phyloP scores from a whole-genome alignment of 371 early-diverging fungal genomes.

The Dipsacomyces acuminosporus region DNA sequence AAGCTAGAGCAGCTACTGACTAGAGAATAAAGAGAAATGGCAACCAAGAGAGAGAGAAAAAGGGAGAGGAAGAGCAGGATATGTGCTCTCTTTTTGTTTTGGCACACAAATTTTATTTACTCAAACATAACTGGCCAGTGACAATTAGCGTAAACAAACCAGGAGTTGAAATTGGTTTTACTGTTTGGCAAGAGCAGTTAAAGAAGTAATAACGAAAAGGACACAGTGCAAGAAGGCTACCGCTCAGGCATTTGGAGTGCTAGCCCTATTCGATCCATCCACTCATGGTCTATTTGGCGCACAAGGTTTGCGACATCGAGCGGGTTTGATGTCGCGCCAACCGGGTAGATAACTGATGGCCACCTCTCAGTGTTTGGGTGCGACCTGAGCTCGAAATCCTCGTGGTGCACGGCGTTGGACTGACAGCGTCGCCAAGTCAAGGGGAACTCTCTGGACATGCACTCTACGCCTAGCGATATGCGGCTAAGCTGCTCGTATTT shows the following conservation, averaged over 20 bases:
- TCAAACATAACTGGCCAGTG: too few species aligned
- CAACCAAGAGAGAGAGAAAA: too few species aligned
- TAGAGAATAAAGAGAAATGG: too few species aligned
- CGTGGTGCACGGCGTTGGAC: background rate
- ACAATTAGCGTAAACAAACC: too few species aligned
- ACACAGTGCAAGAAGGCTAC: too few species aligned
- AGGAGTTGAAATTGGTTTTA: too few species aligned
- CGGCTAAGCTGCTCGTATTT: slow-evolving; percentile 14
- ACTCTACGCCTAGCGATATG: slow-evolving; percentile 12
- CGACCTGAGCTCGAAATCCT: slow-evolving; percentile 30
- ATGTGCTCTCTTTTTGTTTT: too few species aligned
- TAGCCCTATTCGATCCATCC: slow-evolving; percentile 25
- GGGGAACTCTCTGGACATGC: slow-evolving; percentile 25
- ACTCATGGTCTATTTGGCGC: slow-evolving; percentile 32
- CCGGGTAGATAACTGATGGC: slow-evolving; percentile 36
- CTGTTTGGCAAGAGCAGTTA: too few species aligned
- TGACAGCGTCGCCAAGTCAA: slow-evolving; percentile 36
- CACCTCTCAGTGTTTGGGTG: slow-evolving; percentile 18
- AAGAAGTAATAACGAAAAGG: too few species aligned
- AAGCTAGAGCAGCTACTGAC: too few species aligned
- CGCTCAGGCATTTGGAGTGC: slow-evolving; percentile 15
- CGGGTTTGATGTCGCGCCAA: slow-evolving; percentile 36
- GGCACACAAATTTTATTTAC: too few species aligned
- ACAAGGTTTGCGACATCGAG: slow-evolving; percentile 42
- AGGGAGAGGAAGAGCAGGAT: too few species aligned